Conservation (phyloP, 2,329 filamentous ascomycete genomes). For the Colletotrichum costaricense region DNA sequence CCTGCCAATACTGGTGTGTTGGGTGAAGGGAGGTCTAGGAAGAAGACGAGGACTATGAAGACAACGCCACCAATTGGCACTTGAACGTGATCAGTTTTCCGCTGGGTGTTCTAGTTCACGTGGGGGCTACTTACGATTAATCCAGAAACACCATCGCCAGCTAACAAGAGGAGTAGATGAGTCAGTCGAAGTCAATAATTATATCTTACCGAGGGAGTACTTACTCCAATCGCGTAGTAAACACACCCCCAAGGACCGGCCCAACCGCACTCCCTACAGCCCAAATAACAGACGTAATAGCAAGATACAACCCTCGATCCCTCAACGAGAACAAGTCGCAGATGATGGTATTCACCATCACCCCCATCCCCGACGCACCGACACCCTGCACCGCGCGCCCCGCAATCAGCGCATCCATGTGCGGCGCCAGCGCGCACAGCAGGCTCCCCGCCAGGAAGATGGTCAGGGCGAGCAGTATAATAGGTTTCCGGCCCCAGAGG, state of each 20-base stretch:
- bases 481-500: conserved; percentile 55
- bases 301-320: conserved; percentile 46
- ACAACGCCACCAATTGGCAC: conserved; percentile 44
- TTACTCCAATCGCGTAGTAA: conserved; percentile 55
- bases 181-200: conserved; percentile 53
- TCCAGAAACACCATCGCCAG: conserved; percentile 57
- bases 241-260: conserved; percentile 56
- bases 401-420: conserved; percentile 52
- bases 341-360: conserved; percentile 51
- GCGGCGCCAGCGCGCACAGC: conserved; percentile 61
- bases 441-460: conserved; percentile 63
- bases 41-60: conserved; percentile 43
- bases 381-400: conserved; percentile 55
- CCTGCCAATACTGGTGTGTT: conserved; percentile 71
- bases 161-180: conserved; percentile 53
- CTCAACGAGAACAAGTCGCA: conserved; percentile 49
- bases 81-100: conserved; percentile 19
- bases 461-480: conserved; percentile 48
- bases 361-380: conserved; percentile 59
- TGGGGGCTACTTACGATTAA: conserved; percentile 42
- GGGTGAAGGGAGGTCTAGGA: conserved; percentile 75
- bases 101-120: not conserved
- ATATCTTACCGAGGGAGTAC: conserved; percentile 45
- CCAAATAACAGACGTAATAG: conserved; percentile 50
- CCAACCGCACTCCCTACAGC: conserved; percentile 54